phyloP scores from a whole-genome alignment of 225 moss, liverwort and hornwort genomes.

The Sphagnum contortum region DNA sequence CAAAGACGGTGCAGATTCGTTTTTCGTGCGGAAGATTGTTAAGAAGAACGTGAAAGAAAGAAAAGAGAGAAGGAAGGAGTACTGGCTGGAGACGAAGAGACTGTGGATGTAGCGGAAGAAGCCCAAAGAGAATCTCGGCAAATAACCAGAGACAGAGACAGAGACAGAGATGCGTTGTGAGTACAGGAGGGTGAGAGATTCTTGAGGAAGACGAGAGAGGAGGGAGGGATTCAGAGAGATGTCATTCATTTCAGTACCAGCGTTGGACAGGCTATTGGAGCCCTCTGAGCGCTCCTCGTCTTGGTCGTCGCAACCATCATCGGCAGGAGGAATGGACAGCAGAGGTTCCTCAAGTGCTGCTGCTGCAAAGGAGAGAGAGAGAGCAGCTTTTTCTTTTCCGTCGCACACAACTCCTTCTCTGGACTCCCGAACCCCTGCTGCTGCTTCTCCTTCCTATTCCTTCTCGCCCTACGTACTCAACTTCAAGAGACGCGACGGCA shows the following conservation, averaged over 20 bases:
- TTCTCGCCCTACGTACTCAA: conserved; percentile 81
- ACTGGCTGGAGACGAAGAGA: too few relatives aligned
- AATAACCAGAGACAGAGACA: too few relatives aligned
- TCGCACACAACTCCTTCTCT: conserved; percentile 39
- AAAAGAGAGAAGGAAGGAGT: too few relatives aligned
- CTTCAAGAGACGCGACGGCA: conserved; percentile 59
- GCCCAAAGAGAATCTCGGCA: too few relatives aligned
- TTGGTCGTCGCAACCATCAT: conserved; percentile 12
- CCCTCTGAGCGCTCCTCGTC: conserved; percentile 42
- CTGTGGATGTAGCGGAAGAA: too few relatives aligned
- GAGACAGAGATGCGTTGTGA: too few relatives aligned
- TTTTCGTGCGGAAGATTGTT: too few relatives aligned
- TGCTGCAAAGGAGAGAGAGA: conserved; percentile 15
- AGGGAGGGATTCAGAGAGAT: conserved; percentile 16
- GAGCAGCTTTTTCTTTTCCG: conserved; percentile 42
- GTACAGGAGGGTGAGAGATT: too few relatives aligned
- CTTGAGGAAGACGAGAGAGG: too few relatives aligned
- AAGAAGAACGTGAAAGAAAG: too few relatives aligned
- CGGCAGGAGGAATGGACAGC: conserved; percentile 16
- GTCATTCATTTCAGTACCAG: conserved; percentile 83
- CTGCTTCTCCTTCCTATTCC: conserved; percentile 56
- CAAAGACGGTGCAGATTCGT: too few relatives aligned
- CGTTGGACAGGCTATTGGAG: conserved; percentile 89
- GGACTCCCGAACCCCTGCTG: conserved; percentile 22
- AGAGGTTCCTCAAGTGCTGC: too few relatives aligned